phyloP scores from a whole-genome alignment of 257 asterid genomes.

The Solanum tacnaense region DNA sequence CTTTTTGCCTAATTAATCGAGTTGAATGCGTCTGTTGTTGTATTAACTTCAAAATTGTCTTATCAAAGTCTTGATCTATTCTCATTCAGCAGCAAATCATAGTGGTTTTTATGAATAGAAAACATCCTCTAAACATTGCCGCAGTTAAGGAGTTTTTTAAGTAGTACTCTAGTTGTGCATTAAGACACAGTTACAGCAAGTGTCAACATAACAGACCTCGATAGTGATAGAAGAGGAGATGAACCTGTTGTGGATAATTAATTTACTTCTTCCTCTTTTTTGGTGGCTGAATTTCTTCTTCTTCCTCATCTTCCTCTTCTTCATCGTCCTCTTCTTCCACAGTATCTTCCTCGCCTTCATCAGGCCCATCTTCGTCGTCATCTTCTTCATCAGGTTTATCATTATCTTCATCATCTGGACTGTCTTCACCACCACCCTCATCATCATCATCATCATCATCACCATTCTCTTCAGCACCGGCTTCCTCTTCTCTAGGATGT shows the following conservation, averaged over 20 bases:
- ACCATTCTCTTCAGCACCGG: conserved; percentile 2
- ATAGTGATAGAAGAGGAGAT: not conserved
- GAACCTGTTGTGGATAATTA: not conserved
- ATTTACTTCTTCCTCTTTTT: conserved; percentile 51
- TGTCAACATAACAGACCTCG: not conserved
- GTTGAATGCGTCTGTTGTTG: not conserved
- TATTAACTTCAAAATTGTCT: not conserved
- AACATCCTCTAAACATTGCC: not conserved
- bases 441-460: conserved; percentile 12
- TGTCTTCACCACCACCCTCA: conserved; percentile 1
- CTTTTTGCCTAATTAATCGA: not conserved
- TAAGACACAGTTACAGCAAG: not conserved
- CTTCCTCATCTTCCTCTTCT: conserved; percentile 10
- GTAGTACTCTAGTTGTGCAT: not conserved
- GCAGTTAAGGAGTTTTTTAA: not conserved
- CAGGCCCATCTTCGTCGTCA: not conserved
- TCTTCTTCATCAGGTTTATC: conserved; percentile 26
- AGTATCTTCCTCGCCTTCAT: not conserved
- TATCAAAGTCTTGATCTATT: not conserved
- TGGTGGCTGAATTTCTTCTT: conserved; percentile 30
- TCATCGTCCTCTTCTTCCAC: conserved; percentile 14
- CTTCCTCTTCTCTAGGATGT: conserved; percentile 16
- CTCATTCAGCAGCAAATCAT: not conserved
- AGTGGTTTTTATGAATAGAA: not conserved
- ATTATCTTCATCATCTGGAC: not conserved